These are phyloP conservation scores for Penicillium soppii DNA, from an alignment of 495 filamentous ascomycete species.

Conservation along the genomic window DNA sequence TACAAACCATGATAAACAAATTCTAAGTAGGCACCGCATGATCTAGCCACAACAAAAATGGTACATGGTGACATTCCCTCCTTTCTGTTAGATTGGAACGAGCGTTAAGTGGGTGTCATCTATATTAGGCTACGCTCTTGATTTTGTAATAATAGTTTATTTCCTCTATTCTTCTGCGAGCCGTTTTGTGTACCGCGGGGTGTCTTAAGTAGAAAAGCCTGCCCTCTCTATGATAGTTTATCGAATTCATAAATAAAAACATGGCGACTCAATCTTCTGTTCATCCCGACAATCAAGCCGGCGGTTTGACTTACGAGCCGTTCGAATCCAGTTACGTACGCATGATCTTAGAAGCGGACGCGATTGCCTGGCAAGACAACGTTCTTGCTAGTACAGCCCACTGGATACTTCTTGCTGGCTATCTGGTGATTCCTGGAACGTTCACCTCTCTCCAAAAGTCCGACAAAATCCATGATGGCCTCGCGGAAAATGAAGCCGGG, in stretches of 20 bases:
- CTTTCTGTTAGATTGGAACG: no score
- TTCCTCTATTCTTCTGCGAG: background rate
- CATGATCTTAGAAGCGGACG: background rate
- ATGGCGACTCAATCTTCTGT: background rate
- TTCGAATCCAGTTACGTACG: background rate
- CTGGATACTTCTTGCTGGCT: constrained; percentile 35
- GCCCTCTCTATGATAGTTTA: background rate
- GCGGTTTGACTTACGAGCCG: background rate
- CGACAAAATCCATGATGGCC: constrained; percentile 4
- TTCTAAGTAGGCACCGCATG: no score
- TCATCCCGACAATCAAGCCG: background rate
- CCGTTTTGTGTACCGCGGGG: background rate
- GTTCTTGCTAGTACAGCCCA: constrained; percentile 21
- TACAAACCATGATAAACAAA: no score
- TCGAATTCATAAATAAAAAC: background rate
- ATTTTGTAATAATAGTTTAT: no score
- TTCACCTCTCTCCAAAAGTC: constrained; percentile 33
- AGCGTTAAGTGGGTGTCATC: no score
- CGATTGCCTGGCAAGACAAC: background rate
- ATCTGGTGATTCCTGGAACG: constrained; percentile 36
- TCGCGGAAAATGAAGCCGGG: constrained; percentile 6
- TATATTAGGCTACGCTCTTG: no score
- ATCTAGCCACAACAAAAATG: no score
- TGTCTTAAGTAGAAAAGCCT: background rate
- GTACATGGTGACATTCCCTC: no score